phyloP scores from a whole-genome alignment of 352 stramenopile genomes.

The Globisporangium iwayamae region DNA sequence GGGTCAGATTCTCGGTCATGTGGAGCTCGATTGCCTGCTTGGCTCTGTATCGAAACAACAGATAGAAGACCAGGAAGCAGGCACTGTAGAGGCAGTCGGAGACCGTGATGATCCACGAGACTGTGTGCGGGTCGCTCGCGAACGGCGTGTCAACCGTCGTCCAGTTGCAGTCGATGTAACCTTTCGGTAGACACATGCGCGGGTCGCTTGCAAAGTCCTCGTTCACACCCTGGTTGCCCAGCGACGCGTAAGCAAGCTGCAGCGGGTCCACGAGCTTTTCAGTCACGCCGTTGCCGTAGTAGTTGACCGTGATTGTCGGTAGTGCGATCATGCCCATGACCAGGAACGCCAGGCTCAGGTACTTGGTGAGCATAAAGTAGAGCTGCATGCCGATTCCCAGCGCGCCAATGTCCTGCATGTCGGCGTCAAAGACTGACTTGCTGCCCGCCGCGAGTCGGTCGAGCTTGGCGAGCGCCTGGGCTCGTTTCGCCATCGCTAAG shows the following conservation, averaged over 20 bases:
- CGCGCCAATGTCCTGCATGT: conserved; percentile 70
- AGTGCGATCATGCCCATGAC: conserved; percentile 68
- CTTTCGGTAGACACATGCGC: conserved; percentile 38
- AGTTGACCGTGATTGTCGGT: conserved; percentile 61
- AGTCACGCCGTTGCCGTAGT: conserved; percentile 62
- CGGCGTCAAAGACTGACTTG: conserved; percentile 58
- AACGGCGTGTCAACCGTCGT: conserved; percentile 69
- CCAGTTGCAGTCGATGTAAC: conserved; percentile 70
- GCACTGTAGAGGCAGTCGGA: conserved; percentile 62
- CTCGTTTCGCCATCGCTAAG: conserved; percentile 48
- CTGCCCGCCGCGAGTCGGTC: conserved; percentile 60
- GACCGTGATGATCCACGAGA: conserved; percentile 73
- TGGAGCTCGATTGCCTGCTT: conserved; percentile 54
- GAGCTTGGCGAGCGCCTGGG: conserved; percentile 31
- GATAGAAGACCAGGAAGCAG: conserved; percentile 61
- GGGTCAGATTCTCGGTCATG: conserved; percentile 74
- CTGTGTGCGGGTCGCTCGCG: conserved; percentile 42
- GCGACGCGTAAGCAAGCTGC: conserved; percentile 62
- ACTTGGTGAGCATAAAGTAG: conserved; percentile 86
- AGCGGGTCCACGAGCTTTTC: conserved; percentile 66
- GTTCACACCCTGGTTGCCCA: conserved; percentile 78
- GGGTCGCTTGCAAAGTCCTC: conserved; percentile 44
- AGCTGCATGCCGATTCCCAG: conserved; percentile 81
- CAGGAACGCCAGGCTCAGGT: conserved; percentile 56
- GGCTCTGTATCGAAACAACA: conserved; percentile 46